Conservation (phyloP, 1,284 basidiomycete species). For the Anthracocystis walkeri region DNA sequence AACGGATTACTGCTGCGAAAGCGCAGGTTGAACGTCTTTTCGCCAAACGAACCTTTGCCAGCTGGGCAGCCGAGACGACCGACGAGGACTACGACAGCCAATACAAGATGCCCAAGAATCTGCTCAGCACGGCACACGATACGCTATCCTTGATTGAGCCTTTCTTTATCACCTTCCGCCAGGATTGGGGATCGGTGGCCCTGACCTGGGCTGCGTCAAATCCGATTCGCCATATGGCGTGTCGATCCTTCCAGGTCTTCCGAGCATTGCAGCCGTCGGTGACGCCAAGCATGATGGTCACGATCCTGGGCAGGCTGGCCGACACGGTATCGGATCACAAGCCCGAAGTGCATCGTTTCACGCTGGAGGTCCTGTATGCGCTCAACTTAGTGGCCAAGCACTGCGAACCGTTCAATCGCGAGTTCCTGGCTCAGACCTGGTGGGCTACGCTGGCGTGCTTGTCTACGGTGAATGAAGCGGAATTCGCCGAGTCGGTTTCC, state of each 20-base stretch:
- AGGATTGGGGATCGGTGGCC: slow-evolving; percentile 84
- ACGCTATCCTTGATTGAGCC: slow-evolving; percentile 35
- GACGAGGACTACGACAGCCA: slow-evolving; percentile 36
- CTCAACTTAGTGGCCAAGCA: slow-evolving; percentile 78
- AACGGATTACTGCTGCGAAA: slow-evolving; percentile 25
- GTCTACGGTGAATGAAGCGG: slow-evolving; percentile 83
- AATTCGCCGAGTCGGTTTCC: slow-evolving; percentile 79
- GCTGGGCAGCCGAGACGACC: slow-evolving; percentile 31
- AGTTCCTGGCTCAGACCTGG: slow-evolving; percentile 82
- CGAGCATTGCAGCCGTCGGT: slow-evolving; percentile 82
- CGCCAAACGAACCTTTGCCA: slow-evolving; percentile 32
- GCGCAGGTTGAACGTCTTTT: slow-evolving; percentile 44
- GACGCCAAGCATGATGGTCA: slow-evolving; percentile 80
- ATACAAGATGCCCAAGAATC: slow-evolving; percentile 33
- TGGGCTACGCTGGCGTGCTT: slow-evolving; percentile 87
- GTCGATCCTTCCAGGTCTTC: slow-evolving; percentile 90
- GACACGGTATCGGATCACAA: slow-evolving; percentile 81
- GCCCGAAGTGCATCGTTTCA: slow-evolving; percentile 83
- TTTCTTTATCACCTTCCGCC: slow-evolving; percentile 71
- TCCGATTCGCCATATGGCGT: slow-evolving; percentile 85
- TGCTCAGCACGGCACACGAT: slow-evolving; percentile 35
- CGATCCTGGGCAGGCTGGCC: slow-evolving; percentile 84
- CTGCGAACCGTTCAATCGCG: slow-evolving; percentile 75
- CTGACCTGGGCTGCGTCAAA: slow-evolving; percentile 88
- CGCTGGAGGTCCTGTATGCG: slow-evolving; percentile 84